These are phyloP conservation scores for Amanita rubescens DNA, from an alignment of 768 basidiomycete genomes.

Conservation along the genomic window DNA sequence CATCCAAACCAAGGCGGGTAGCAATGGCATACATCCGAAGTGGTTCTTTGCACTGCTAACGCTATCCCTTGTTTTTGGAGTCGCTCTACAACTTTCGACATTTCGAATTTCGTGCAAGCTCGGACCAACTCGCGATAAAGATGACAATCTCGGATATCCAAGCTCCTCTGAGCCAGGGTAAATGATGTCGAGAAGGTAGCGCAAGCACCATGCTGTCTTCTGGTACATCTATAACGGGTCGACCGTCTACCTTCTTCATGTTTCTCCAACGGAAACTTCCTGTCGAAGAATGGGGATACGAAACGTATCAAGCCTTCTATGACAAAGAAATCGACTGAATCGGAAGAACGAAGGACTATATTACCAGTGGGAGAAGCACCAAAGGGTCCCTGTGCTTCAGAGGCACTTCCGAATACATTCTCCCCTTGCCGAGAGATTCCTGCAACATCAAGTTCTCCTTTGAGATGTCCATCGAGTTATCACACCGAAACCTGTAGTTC, in stretches of 20 bases:
- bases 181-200: conserved; percentile 5
- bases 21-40: conserved; percentile 3
- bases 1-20: neutral
- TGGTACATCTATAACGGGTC: conserved; percentile 8
- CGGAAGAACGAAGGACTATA: conserved; percentile 2
- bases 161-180: neutral
- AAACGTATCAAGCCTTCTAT: neutral
- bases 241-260: neutral
- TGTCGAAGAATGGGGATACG: conserved; percentile 10
- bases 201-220: conserved; percentile 10
- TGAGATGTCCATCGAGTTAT: neutral
- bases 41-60: neutral
- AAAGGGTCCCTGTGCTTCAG: neutral
- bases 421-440: neutral
- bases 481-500: neutral
- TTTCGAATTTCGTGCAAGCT: conserved; percentile 3
- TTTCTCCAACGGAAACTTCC: conserved; percentile 22
- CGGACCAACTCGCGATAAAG: neutral
- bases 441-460: neutral
- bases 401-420: neutral
- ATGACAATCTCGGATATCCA: neutral
- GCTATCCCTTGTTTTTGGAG: neutral
- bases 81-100: neutral
- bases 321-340: conserved; percentile 1
- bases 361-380: neutral